phyloP scores from a whole-genome alignment of 2,329 filamentous ascomycete genomes.

The Cordyceps cateniannulata region DNA sequence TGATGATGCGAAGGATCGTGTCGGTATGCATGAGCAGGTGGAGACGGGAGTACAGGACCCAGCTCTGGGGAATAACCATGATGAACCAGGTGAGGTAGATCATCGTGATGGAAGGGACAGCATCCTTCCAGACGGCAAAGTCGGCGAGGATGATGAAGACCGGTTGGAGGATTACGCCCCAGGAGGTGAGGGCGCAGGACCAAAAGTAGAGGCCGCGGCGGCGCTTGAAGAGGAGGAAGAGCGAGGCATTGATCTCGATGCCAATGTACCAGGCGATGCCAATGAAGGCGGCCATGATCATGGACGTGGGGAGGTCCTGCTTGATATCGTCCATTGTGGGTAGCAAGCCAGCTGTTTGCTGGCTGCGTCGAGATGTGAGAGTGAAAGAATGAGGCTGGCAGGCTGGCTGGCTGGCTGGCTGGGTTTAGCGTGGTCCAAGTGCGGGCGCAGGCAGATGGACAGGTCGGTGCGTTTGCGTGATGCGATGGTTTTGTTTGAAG shows the following conservation, averaged over 20 bases:
- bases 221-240: constrained; percentile 24
- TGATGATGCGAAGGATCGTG: constrained; percentile 39
- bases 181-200: constrained; percentile 24
- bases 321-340: constrained; percentile 16
- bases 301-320: constrained; percentile 21
- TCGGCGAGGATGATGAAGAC: constrained; percentile 38
- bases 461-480: too few species aligned
- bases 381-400: background rate
- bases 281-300: constrained; percentile 30
- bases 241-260: constrained; percentile 23
- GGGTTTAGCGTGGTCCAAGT: background rate
- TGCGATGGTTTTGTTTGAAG: too few species aligned
- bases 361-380: background rate
- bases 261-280: constrained; percentile 29
- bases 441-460: background rate
- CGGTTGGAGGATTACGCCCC: constrained; percentile 26
- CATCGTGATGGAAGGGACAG: constrained; percentile 15
- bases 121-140: constrained; percentile 17
- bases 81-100: constrained; percentile 21
- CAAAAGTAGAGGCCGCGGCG: constrained; percentile 28
- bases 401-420: background rate
- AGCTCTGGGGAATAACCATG: constrained; percentile 52
- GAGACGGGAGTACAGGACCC: constrained; percentile 55
- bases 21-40: constrained; percentile 49
- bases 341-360: background rate